Conservation (phyloP, 176 grass and related monocot species). For the Zea luxurians region DNA sequence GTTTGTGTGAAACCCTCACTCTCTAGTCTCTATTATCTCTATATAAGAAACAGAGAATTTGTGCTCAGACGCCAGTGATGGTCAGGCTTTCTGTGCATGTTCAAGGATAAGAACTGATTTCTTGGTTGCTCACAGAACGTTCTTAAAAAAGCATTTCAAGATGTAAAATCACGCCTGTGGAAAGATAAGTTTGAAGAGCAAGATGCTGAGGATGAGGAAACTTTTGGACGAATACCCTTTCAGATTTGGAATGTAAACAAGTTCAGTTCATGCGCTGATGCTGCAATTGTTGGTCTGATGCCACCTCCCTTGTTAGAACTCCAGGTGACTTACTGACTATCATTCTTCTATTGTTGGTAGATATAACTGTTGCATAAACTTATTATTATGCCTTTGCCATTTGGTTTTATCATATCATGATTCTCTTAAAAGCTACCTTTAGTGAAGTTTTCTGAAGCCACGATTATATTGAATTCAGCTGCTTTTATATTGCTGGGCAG, state of each 20-base stretch:
- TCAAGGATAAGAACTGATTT: constrained; percentile 5
- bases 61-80: background rate
- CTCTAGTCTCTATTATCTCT: background rate
- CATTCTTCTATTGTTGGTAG: constrained; percentile 17
- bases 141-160: constrained; percentile 72
- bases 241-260: constrained; percentile 89
- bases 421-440: constrained; percentile 26
- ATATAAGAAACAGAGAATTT: constrained; percentile 4
- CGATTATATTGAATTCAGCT: constrained; percentile 87
- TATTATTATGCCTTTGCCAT: constrained; percentile 8
- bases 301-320: constrained; percentile 86
- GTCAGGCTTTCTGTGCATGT: background rate
- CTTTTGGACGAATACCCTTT: constrained; percentile 64
- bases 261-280: constrained; percentile 76
- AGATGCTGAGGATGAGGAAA: constrained; percentile 51
- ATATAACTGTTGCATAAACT: constrained; percentile 26
- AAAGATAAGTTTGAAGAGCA: constrained; percentile 61
- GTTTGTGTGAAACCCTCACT: constrained; percentile 41
- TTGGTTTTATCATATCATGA: constrained; percentile 1
- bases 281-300: constrained; percentile 81
- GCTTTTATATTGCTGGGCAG: constrained; percentile 89
- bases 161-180: constrained; percentile 54
- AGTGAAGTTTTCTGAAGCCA: constrained; percentile 65
- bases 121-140: constrained; percentile 46
- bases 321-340: constrained; percentile 54